phyloP scores from a whole-genome alignment of 176 grass and related monocot species.

The Musa itinerans region DNA sequence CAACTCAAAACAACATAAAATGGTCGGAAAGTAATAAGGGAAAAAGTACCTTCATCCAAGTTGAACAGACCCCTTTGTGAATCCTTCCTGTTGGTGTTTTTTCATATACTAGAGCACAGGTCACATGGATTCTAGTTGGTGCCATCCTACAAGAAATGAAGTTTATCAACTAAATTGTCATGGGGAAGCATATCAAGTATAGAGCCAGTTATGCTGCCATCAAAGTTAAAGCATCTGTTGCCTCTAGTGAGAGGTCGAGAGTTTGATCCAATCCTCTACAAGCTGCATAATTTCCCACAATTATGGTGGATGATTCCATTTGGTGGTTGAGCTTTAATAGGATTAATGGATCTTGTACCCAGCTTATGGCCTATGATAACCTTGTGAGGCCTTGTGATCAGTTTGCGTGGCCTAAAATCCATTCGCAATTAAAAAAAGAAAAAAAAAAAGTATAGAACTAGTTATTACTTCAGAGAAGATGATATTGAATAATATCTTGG shows the following conservation, averaged over 20 bases:
- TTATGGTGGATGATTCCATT: no score
- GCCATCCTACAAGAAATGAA: conserved; percentile 56
- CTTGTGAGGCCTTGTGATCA: not conserved
- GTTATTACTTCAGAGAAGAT: conserved; percentile 60
- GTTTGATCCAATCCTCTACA: not conserved
- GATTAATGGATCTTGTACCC: not conserved
- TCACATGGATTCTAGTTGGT: conserved; percentile 73
- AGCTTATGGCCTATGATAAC: not conserved
- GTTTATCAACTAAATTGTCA: conserved; percentile 3
- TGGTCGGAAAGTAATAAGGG: not conserved
- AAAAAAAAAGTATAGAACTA: not conserved
- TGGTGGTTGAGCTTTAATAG: no score
- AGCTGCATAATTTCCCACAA: not conserved
- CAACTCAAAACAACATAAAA: not conserved
- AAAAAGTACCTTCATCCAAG: conserved; percentile 85
- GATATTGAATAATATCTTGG: conserved; percentile 97
- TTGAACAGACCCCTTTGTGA: conserved; percentile 91
- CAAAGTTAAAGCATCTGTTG: not conserved
- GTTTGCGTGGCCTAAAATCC: not conserved
- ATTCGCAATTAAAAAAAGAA: not conserved
- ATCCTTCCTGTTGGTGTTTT: conserved; percentile 66
- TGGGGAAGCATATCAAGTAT: not conserved
- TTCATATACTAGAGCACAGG: conserved; percentile 57
- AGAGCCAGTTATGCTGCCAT: conserved; percentile 5
- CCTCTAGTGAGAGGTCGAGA: not conserved